Conservation (phyloP, 345 rosid genomes). For the Arabis alpina region DNA sequence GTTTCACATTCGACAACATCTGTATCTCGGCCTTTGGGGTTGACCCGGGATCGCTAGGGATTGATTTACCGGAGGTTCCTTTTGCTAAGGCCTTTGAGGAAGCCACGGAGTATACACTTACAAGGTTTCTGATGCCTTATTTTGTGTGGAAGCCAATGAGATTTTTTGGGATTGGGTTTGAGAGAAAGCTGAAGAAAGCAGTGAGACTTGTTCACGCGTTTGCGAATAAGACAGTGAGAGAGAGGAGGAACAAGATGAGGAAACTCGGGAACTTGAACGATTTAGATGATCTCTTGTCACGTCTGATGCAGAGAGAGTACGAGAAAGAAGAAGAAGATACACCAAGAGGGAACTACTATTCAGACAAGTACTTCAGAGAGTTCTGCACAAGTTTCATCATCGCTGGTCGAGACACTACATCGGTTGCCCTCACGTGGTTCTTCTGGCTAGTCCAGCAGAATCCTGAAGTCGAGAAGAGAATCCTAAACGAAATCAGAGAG, state of each 20-base stretch:
- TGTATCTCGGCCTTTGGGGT: constrained; percentile 73
- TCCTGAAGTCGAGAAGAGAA: constrained; percentile 57
- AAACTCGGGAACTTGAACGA: constrained; percentile 44
- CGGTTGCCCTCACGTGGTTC: constrained; percentile 75
- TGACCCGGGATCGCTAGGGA: constrained; percentile 65
- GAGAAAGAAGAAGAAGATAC: constrained; percentile 33
- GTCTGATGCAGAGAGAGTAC: constrained; percentile 55
- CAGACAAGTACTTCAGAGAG: constrained; percentile 61
- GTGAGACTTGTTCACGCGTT: constrained; percentile 64
- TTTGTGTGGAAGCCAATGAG: constrained; percentile 76
- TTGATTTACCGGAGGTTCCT: constrained; percentile 61
- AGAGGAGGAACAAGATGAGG: constrained; percentile 43
- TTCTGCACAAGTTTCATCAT: constrained; percentile 71
- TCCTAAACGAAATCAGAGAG: constrained; percentile 51
- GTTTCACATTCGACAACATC: constrained; percentile 79
- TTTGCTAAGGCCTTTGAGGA: constrained; percentile 84
- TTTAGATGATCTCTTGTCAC: constrained; percentile 64
- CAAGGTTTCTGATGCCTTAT: constrained; percentile 67
- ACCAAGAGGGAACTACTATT: constrained; percentile 36
- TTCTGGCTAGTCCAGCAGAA: constrained; percentile 67
- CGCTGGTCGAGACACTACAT: constrained; percentile 87
- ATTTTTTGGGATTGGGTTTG: constrained; percentile 59
- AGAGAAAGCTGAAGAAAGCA: constrained; percentile 62
- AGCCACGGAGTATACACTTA: constrained; percentile 66
- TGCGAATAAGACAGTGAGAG: constrained; percentile 52